Conservation (phyloP, 768 basidiomycete genomes). For the Russula sp. region DNA sequence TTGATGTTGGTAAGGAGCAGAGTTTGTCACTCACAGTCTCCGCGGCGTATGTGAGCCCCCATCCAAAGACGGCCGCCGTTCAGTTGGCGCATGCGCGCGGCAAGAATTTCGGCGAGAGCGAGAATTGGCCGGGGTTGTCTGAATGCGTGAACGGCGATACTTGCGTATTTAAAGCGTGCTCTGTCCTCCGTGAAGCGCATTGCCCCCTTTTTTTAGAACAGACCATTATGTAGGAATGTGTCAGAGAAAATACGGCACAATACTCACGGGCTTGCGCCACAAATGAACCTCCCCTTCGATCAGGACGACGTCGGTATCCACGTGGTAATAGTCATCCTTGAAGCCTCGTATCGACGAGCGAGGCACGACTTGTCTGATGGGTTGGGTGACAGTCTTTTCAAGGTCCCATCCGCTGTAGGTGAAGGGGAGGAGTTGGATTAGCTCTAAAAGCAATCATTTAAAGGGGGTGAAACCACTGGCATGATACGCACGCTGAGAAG, state of each 20-base stretch:
- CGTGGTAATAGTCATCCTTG: conserved; percentile 40
- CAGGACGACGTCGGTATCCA: conserved; percentile 40
- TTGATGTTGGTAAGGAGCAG: not conserved
- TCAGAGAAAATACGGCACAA: not conserved
- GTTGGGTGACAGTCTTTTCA: conserved; percentile 43
- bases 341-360: conserved; percentile 42
- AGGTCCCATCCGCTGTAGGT: conserved; percentile 39
- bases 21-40: conserved; percentile 39
- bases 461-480: not conserved
- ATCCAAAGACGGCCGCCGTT: conserved; percentile 42
- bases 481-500: conserved; percentile 38
- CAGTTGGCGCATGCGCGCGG: conserved; percentile 36
- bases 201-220: conserved; percentile 13
- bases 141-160: conserved; percentile 16
- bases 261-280: conserved; percentile 41
- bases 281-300: conserved; percentile 43
- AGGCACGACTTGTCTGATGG: conserved; percentile 40
- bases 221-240: too few species aligned
- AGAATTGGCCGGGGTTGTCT: conserved; percentile 25
- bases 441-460: not conserved
- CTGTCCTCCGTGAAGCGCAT: conserved; percentile 23
- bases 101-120: conserved; percentile 37
- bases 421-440: not conserved
- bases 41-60: conserved; percentile 45
- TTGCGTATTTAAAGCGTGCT: conserved; percentile 14